Percentiles rank a stretch among this genome's conserved stretches.
Evolutionary conservation across 768 basidiomycete species (phyloP).

Genomic region (Exsudoporus frostii): DNA sequence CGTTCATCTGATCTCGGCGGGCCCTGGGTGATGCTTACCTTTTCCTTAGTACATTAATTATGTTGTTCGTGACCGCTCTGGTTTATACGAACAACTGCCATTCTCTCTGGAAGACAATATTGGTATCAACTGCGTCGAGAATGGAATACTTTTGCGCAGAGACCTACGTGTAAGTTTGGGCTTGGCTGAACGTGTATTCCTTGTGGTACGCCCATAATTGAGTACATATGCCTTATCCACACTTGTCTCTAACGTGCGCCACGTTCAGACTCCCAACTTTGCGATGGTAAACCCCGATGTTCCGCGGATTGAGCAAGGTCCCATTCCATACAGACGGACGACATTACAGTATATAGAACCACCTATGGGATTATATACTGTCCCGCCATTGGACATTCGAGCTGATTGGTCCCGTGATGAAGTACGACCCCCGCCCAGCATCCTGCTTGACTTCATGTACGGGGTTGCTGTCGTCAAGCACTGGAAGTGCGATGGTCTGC

Average conservation of each 20-base stretch:
- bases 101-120: neutral
- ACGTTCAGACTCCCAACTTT: neutral
- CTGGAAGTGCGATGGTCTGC: neutral
- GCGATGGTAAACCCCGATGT: neutral
- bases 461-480: neutral
- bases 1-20: neutral
- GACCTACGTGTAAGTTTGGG: neutral
- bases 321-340: neutral
- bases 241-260: neutral
- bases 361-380: neutral
- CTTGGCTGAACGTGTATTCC: neutral
- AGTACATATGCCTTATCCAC: neutral
- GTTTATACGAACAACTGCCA: neutral
- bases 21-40: neutral
- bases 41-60: neutral
- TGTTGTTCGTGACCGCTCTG: neutral
- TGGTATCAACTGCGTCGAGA: neutral
- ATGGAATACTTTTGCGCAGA: neutral
- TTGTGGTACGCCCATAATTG: neutral
- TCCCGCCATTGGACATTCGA: neutral
- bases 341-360: too few species aligned
- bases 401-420: neutral
- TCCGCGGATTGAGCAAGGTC: too few species aligned
- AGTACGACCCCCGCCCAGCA: neutral
- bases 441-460: neutral